Evolutionary conservation across 208 protist genomes (phyloP), one percentile per base, ranked within the genome.

Genomic region (Crithidia thermophila): DNA sequence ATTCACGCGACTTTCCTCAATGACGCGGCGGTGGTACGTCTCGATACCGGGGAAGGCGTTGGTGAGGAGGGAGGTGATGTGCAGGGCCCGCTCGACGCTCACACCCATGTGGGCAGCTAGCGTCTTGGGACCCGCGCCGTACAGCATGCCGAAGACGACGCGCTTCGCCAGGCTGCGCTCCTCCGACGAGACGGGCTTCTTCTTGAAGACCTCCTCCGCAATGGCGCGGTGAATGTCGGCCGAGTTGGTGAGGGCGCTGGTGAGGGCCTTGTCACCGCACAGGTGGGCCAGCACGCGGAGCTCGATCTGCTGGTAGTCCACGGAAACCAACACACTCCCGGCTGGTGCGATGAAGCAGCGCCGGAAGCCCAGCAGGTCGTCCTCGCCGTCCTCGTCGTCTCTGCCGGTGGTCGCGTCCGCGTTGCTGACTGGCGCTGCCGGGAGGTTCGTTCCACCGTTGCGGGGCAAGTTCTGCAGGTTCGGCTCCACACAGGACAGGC

Each of bases 231-330:
- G 93, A 47, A 95, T 91, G 68, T 97, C 93, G 34, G 75, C 33
- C 14, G 87, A 74, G 31, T 73, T 64, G n/a, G 86, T 84, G 34
- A 97, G 73, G 2, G 87, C 76, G 11, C 85, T 37, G 4, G 90
- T 50, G 21, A 97, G 75, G 10, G 82, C 67, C 16, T 75, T 33
- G 56, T 97, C 93, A 0, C 67, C 83, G 37, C 75, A 91, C 7
- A 97, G 74, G 59, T 97, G 93, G 11, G 93, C 93, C n/a, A 97
- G 72, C 23, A 97, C 82, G 16, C 93, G 90, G 1, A 96, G 77
- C 70, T 97, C 93, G 52, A 97, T 95, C 64, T 97, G 93, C 65
- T 91, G 77, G 75, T 95, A 97, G 66, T 97, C 93, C n/a, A 94
- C 64, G 21, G 90, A 90, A 39, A 96, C 49, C 33, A 97, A 77